Percentiles rank a stretch among this genome's conserved stretches.
phyloP scores from a whole-genome alignment of 306 rosid genomes.

The Gleditsia sinensis region DNA sequence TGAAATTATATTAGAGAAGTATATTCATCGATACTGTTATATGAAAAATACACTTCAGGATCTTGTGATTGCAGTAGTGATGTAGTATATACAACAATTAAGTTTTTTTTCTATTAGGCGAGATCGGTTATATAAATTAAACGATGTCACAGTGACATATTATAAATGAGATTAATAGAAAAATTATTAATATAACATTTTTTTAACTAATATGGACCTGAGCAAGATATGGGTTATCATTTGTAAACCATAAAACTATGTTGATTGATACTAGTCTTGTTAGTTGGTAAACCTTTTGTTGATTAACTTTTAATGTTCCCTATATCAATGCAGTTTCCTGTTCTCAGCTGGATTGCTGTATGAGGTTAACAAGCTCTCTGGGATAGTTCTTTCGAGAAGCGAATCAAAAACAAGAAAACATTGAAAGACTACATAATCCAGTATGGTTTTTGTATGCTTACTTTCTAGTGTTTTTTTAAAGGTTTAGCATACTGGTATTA shows the following conservation, averaged over 20 bases:
- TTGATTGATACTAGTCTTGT: background rate
- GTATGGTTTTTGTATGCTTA: background rate
- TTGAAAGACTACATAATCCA: constrained; percentile 3
- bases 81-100: background rate
- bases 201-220: background rate
- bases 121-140: too few relatives aligned
- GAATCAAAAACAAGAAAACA: constrained; percentile 57
- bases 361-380: constrained; percentile 70
- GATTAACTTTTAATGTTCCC: background rate
- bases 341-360: constrained; percentile 59
- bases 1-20: background rate
- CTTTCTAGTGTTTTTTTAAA: background rate
- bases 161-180: too few relatives aligned
- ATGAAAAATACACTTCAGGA: background rate
- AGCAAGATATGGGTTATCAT: background rate
- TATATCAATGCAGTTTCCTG: constrained; percentile 58
- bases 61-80: background rate
- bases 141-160: too few relatives aligned
- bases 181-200: too few relatives aligned
- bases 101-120: too few relatives aligned
- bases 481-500: background rate
- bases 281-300: background rate
- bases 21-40: background rate
- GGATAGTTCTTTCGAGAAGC: constrained; percentile 40
- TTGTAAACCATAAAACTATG: background rate